Percentiles rank a stretch among this genome's conserved stretches.
Evolutionary conservation across 1,284 basidiomycete genomes (phyloP).

Genomic region (Moniliophthora roreri): DNA sequence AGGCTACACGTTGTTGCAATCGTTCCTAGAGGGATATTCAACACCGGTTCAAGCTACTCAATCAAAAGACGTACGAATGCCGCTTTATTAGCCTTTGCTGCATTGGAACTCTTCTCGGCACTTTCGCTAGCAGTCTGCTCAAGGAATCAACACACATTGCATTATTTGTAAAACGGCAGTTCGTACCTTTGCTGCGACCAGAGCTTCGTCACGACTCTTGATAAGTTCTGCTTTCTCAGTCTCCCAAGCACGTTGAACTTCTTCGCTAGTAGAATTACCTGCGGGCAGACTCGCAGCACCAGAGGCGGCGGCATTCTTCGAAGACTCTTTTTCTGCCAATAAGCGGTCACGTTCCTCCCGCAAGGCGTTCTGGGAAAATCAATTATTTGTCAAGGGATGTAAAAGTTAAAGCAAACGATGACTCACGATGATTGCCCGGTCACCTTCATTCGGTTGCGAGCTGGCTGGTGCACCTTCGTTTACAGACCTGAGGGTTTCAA

Average conservation of each 20-base stretch:
- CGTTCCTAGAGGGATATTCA: background rate
- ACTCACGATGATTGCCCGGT: slow-evolving; percentile 28
- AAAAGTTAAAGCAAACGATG: background rate
- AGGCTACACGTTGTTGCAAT: slow-evolving; percentile 29
- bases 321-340: slow-evolving; percentile 56
- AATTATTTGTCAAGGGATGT: background rate
- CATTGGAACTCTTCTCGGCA: slow-evolving; percentile 44
- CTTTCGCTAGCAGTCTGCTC: slow-evolving; percentile 45
- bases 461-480: slow-evolving; percentile 28
- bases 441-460: slow-evolving; percentile 16
- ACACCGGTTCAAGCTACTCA: slow-evolving; percentile 23
- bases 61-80: slow-evolving; percentile 11
- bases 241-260: slow-evolving; percentile 46
- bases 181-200: slow-evolving; percentile 54
- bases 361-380: slow-evolving; percentile 56
- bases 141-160: background rate
- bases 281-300: slow-evolving; percentile 22
- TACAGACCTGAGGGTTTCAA: slow-evolving; percentile 32
- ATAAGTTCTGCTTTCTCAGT: slow-evolving; percentile 56
- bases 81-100: slow-evolving; percentile 35
- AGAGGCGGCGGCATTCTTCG: slow-evolving; percentile 27
- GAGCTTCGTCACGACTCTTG: slow-evolving; percentile 60
- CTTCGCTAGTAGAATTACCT: slow-evolving; percentile 29
- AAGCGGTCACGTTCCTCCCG: slow-evolving; percentile 60
- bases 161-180: background rate